Evolutionary conservation across 805 yeast species (phyloP).

Genomic region (Candida ipomoeae): DNA sequence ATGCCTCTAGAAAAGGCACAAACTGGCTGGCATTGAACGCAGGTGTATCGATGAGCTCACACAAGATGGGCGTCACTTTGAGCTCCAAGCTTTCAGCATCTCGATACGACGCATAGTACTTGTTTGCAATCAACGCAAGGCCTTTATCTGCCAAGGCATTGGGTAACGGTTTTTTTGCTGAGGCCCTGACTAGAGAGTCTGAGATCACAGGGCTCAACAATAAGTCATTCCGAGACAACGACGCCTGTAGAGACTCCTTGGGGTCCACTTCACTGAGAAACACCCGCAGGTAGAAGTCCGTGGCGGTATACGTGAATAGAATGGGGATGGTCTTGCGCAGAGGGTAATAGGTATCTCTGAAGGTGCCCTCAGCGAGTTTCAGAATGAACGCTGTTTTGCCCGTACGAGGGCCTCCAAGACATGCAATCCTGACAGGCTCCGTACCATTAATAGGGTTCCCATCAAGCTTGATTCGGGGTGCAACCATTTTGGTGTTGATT

Average conservation of each 20-base stretch:
- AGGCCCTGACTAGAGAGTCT: conserved; percentile 14
- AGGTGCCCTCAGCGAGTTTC: conserved; percentile 43
- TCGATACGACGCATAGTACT: conserved; percentile 19
- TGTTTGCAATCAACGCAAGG: conserved; percentile 12
- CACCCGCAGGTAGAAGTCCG: conserved; percentile 10
- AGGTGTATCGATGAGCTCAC: conserved; percentile 74
- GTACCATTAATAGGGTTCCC: conserved; percentile 8
- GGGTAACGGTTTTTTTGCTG: neutral
- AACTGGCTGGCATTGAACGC: conserved; percentile 61
- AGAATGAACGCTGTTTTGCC: conserved; percentile 61
- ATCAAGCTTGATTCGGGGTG: neutral
- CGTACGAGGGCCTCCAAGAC: conserved; percentile 54
- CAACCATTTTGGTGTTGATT: neutral
- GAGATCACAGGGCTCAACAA: conserved; percentile 30
- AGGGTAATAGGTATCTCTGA: conserved; percentile 71
- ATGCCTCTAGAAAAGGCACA: conserved; percentile 73
- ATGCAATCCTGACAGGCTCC: conserved; percentile 54
- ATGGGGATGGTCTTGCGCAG: conserved; percentile 59
- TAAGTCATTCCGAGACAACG: conserved; percentile 13
- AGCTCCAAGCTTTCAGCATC: neutral
- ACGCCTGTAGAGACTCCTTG: conserved; percentile 11
- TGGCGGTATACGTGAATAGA: conserved; percentile 52
- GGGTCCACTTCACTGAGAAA: conserved; percentile 24
- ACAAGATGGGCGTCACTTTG: conserved; percentile 43
- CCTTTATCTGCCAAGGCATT: neutral